phyloP scores from a whole-genome alignment of 2,329 filamentous ascomycete genomes.

The Ramichloridium luteum region DNA sequence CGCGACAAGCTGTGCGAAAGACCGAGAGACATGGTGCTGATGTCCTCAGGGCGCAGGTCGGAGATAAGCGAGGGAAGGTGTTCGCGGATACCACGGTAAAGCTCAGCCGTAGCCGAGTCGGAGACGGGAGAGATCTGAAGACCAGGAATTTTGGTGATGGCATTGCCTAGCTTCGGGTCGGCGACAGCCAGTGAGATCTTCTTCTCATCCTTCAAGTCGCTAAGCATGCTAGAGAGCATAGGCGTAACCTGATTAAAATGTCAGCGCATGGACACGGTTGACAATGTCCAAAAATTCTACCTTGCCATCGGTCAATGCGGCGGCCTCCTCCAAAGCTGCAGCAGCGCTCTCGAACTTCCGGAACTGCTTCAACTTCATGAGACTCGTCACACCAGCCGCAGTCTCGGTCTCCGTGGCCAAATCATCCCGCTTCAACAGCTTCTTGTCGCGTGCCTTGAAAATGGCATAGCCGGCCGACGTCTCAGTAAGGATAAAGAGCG shows the following conservation, averaged over 20 bases:
- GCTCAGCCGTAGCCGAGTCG: constrained; percentile 69
- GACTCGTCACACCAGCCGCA: constrained; percentile 72
- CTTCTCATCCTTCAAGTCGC: constrained; percentile 92
- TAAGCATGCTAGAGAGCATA: constrained; percentile 67
- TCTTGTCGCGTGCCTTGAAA: constrained; percentile 98
- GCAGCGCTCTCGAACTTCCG: constrained; percentile 93
- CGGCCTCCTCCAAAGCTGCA: constrained; percentile 79
- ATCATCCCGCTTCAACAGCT: constrained; percentile 81
- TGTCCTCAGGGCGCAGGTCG: constrained; percentile 69
- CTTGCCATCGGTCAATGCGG: constrained; percentile 82
- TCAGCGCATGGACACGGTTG: background rate
- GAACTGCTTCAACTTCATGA: constrained; percentile 96
- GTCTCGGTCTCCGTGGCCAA: constrained; percentile 61
- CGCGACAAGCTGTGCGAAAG: constrained; percentile 92
- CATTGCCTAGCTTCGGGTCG: constrained; percentile 78
- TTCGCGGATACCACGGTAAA: constrained; percentile 89
- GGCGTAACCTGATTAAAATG: constrained; percentile 53
- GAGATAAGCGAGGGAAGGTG: constrained; percentile 84
- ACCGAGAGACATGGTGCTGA: constrained; percentile 90
- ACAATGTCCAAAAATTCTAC: constrained; percentile 13
- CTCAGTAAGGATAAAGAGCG: constrained; percentile 74
- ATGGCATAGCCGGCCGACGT: constrained; percentile 95
- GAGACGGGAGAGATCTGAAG: constrained; percentile 75
- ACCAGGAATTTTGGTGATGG: constrained; percentile 83
- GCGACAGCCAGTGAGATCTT: constrained; percentile 90